These are phyloP conservation scores for Friedmanniomyces endolithicus DNA, from an alignment of 495 filamentous ascomycete species.

Conservation along the genomic window DNA sequence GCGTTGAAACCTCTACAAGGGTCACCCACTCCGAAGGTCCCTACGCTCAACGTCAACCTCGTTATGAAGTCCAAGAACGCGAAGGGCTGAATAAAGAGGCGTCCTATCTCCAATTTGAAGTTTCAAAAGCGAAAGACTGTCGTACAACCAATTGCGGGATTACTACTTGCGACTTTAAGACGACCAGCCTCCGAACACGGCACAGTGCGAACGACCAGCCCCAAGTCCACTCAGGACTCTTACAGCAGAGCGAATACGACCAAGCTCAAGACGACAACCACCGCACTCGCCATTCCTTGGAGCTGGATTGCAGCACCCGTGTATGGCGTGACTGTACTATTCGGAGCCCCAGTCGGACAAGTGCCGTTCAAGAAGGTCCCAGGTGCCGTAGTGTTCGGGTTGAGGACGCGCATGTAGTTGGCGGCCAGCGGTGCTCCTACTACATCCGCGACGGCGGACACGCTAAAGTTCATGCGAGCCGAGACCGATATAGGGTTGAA, in stretches of 20 bases:
- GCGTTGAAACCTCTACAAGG: slow-evolving; percentile 4
- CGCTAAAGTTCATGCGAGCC: slow-evolving; percentile 3
- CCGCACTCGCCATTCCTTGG: background rate
- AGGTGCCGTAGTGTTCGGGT: background rate
- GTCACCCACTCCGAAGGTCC: background rate
- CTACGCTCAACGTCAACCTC: slow-evolving; percentile 12
- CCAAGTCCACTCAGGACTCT: background rate
- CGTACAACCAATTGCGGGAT: no score
- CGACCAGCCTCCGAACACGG: no score
- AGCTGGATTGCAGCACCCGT: background rate
- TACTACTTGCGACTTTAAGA: no score
- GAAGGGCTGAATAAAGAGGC: background rate
- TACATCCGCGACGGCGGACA: background rate
- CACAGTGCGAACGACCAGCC: no score
- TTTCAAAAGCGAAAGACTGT: no score
- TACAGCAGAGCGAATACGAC: background rate
- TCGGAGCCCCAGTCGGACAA: background rate
- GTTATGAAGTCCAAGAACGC: slow-evolving; percentile 2
- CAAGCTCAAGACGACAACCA: background rate
- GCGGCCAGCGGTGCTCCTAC: slow-evolving; percentile 1
- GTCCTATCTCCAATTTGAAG: no score
- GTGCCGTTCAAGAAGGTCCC: background rate
- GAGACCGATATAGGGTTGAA: background rate
- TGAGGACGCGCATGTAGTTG: slow-evolving; percentile 4
- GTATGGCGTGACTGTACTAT: background rate